Evolutionary conservation across 2,329 filamentous ascomycete species (phyloP), one percentile per base, ranked within the genome.

Genomic region (Annulohypoxylon truncatum): DNA sequence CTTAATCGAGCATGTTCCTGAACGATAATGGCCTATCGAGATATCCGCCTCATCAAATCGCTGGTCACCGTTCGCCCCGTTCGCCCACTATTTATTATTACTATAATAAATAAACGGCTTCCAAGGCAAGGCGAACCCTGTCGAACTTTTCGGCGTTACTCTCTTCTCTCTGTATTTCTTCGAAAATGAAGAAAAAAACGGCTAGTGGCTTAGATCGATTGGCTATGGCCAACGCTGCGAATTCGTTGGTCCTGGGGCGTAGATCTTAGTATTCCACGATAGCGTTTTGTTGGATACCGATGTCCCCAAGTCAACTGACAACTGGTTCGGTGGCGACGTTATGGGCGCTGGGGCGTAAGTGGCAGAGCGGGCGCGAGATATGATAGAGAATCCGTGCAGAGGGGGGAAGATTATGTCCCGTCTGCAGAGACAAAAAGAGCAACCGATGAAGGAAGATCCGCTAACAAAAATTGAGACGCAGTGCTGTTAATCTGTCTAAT

Each of bases 261-360:
- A 67, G 64, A 67, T 69, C 67, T 38, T 61, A 58, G 56, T 63
- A 60, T 65, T 48, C 58, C 35, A 44, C 57, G 57, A 65, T 40
- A 28, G 35, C 29, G n/a, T 63, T 68, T 35, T 51, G 55, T 66
- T 66, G 68, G 66, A 42, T 50, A 47, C 56, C 51, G 54, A 61
- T 56, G 28, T 58, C 52, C 47, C 55, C 44, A 65, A 40, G 33
- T 56, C 29, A 42, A 61, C 51, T 40, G 55, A 44, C 46, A 58
- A 55, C 61, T 58, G 18, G 52, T 35, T 33, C 42, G 48, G 58
- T 70, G 65, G 67, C 65, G 28, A 69, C 24, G 54, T 46, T 52
- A 46, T 53, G 48, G 48, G 38, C 55, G 28, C 57, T 60, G 56
- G 52, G 55, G 35, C 56, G 24, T 61, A 63, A 54, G 58, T 65